Evolutionary conservation across 192 early-diverging fungal species (phyloP).

Genomic region (Coemansia sp.): DNA sequence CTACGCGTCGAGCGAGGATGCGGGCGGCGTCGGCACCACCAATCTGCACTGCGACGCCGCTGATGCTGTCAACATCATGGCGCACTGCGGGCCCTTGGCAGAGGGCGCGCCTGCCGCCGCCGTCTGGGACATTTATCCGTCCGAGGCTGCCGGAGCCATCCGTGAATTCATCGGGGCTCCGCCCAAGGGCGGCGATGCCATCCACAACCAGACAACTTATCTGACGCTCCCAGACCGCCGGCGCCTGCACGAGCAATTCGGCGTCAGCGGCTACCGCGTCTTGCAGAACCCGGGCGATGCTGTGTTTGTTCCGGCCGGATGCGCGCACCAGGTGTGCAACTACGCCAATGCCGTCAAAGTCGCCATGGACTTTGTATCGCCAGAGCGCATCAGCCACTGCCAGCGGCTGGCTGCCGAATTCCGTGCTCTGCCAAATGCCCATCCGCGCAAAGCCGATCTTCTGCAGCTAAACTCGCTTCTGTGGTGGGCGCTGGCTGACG

Average conservation of each 20-base stretch:
- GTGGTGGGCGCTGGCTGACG: constrained; percentile 36
- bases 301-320: constrained; percentile 78
- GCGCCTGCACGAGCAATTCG: constrained; percentile 42
- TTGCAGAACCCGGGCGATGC: constrained; percentile 74
- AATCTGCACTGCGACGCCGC: constrained; percentile 80
- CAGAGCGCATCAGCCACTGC: constrained; percentile 60
- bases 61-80: constrained; percentile 81
- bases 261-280: constrained; percentile 58
- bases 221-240: constrained; percentile 53
- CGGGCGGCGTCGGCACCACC: constrained; percentile 65
- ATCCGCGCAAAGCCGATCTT: constrained; percentile 55
- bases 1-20: constrained; percentile 61
- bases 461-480: constrained; percentile 58
- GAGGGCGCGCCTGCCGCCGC: constrained; percentile 44
- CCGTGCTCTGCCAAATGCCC: constrained; percentile 26
- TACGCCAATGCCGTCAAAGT: constrained; percentile 67
- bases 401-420: constrained; percentile 57
- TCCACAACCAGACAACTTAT: constrained; percentile 72
- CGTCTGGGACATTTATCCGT: constrained; percentile 69
- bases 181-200: constrained; percentile 53
- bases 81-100: constrained; percentile 41
- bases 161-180: constrained; percentile 40
- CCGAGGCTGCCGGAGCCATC: constrained; percentile 31
- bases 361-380: constrained; percentile 73
- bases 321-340: constrained; percentile 75